Percentiles rank a stretch among this genome's conserved stretches.
These are phyloP conservation scores for Petunia secreta DNA, from an alignment of 257 asterid species.

Conservation along the genomic window DNA sequence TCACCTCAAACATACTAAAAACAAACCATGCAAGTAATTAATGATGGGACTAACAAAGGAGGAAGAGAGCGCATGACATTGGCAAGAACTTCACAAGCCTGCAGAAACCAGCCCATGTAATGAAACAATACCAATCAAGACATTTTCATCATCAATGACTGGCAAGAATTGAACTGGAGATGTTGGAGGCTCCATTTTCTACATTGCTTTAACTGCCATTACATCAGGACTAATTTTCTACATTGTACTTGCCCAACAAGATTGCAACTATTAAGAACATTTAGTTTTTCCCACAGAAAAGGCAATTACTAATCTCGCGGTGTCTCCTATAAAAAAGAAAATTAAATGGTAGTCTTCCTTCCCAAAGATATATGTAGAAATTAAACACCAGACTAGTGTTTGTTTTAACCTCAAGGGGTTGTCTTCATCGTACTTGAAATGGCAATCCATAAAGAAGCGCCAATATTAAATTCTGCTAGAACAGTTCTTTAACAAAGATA, in stretches of 20 bases:
- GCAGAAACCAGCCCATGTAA: constrained; percentile 69
- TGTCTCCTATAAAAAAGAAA: background rate
- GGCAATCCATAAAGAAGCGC: no score
- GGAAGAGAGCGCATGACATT: background rate
- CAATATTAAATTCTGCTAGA: no score
- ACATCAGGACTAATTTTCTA: constrained; percentile 66
- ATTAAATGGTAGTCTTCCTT: background rate
- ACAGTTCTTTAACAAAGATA: no score
- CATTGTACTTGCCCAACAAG: background rate
- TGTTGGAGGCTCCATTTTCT: constrained; percentile 93
- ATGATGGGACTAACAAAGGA: background rate
- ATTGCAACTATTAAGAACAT: background rate
- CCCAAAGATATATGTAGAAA: background rate
- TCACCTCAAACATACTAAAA: background rate
- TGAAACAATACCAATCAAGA: constrained; percentile 79
- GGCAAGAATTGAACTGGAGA: constrained; percentile 93
- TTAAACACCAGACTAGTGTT: no score
- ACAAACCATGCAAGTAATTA: background rate
- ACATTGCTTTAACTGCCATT: constrained; percentile 93
- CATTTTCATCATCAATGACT: constrained; percentile 54
- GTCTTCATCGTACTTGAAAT: no score
- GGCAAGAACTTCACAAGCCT: constrained; percentile 33
- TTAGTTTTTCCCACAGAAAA: background rate
- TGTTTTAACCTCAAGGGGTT: no score
- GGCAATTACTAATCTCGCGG: background rate